Evolutionary conservation across 1,284 basidiomycete species (phyloP).

Genomic region (Trichosporon coremiiforme): DNA sequence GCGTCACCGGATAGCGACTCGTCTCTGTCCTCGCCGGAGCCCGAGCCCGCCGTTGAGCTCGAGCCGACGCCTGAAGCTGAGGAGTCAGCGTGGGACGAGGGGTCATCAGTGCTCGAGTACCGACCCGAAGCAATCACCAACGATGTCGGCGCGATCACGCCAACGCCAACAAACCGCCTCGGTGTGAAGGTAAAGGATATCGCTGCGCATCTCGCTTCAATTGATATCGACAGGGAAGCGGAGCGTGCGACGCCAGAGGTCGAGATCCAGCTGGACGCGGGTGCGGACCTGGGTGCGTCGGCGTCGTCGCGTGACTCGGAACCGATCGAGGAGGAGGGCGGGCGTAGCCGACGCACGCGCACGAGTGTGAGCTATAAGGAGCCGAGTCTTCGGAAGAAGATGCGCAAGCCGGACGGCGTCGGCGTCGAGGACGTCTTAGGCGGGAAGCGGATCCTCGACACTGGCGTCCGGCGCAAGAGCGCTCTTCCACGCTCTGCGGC

Average conservation of each 20-base stretch:
- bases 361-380: slow-evolving; percentile 33
- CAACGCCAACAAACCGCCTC: neutral
- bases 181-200: slow-evolving; percentile 21
- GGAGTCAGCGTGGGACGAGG: slow-evolving; percentile 6
- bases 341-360: slow-evolving; percentile 24
- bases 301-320: neutral
- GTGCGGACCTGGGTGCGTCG: neutral
- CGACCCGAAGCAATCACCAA: neutral
- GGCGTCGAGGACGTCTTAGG: slow-evolving; percentile 26
- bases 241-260: neutral
- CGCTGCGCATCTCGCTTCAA: slow-evolving; percentile 12
- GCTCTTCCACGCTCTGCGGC: slow-evolving; percentile 25
- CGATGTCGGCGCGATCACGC: neutral
- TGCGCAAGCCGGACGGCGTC: slow-evolving; percentile 34
- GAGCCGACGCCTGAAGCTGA: slow-evolving; percentile 14
- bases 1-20: slow-evolving; percentile 5
- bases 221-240: slow-evolving; percentile 12
- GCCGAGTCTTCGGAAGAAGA: slow-evolving; percentile 31
- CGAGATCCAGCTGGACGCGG: neutral
- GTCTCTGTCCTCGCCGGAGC: neutral
- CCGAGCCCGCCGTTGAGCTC: slow-evolving; percentile 10
- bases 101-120: neutral
- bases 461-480: slow-evolving; percentile 32
- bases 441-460: slow-evolving; percentile 18
- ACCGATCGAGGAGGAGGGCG: slow-evolving; percentile 18